Conservation (phyloP, 441 rosid genomes). For the Isatis lusitanica region DNA sequence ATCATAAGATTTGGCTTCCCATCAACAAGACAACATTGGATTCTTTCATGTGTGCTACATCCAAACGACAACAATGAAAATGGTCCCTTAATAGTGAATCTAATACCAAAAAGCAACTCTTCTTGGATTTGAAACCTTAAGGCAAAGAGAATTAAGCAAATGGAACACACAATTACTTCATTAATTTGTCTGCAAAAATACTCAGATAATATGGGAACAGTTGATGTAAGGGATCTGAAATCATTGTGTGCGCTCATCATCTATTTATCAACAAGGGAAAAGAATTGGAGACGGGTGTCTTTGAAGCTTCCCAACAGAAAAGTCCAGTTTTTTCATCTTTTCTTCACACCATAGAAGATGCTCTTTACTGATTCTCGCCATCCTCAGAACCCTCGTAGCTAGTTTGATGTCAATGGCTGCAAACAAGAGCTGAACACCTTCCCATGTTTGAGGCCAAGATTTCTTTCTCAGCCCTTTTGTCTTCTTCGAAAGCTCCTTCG, state of each 20-base stretch:
- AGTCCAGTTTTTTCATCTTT: slow-evolving; percentile 78
- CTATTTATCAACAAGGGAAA: slow-evolving; percentile 66
- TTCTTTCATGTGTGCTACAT: slow-evolving; percentile 34
- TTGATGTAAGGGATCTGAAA: neutral
- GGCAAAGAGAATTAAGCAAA: slow-evolving; percentile 3
- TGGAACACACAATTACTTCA: slow-evolving; percentile 18
- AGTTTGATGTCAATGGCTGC: slow-evolving; percentile 70
- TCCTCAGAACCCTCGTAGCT: slow-evolving; percentile 65
- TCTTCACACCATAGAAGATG: slow-evolving; percentile 95
- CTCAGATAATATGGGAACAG: neutral
- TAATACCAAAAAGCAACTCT: slow-evolving; percentile 2
- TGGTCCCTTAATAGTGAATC: slow-evolving; percentile 29
- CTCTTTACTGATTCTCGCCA: slow-evolving; percentile 72
- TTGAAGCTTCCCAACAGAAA: slow-evolving; percentile 58
- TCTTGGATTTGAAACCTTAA: slow-evolving; percentile 5
- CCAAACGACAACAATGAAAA: slow-evolving; percentile 21
- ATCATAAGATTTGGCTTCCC: slow-evolving; percentile 30
- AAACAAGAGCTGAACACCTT: slow-evolving; percentile 71
- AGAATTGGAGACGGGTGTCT: slow-evolving; percentile 85
- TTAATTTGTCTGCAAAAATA: slow-evolving; percentile 8
- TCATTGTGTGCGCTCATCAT: slow-evolving; percentile 28
- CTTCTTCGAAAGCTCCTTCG: slow-evolving; percentile 72
- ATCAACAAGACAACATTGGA: slow-evolving; percentile 39
- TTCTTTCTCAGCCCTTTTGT: slow-evolving; percentile 79
- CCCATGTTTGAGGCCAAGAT: slow-evolving; percentile 70